Conservation (phyloP, 768 basidiomycete genomes). For the Dioszegia aurantiaca region DNA sequence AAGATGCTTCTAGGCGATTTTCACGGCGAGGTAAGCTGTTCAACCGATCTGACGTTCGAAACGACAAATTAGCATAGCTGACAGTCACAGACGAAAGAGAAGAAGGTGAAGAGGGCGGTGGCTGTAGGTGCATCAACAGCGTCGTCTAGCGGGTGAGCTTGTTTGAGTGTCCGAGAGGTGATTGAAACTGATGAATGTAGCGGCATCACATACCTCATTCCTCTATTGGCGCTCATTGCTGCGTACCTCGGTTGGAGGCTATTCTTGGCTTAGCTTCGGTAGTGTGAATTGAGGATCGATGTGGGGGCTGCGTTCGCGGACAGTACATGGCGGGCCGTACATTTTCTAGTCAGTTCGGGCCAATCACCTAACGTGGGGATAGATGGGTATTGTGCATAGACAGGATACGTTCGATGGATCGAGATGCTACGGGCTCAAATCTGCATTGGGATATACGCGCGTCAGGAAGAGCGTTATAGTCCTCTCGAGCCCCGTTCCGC, state of each 20-base stretch:
- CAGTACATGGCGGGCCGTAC: too few relatives aligned
- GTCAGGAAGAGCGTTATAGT: too few relatives aligned
- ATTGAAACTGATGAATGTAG: conserved; percentile 1
- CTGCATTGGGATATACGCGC: too few relatives aligned
- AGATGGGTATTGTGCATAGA: too few relatives aligned
- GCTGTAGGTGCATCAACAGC: conserved; percentile 11
- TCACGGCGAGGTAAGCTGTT: conserved; percentile 58
- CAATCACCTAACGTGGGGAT: too few relatives aligned
- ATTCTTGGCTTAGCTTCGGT: conserved; percentile 59
- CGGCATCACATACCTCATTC: conserved; percentile 65
- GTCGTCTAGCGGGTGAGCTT: conserved; percentile 12
- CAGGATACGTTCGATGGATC: too few relatives aligned
- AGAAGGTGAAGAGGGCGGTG: conserved; percentile 21
- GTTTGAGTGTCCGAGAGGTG: neutral
- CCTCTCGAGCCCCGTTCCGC: too few relatives aligned
- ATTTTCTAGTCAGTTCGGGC: too few relatives aligned
- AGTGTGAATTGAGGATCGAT: too few relatives aligned
- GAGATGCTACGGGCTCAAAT: too few relatives aligned
- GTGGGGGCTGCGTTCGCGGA: too few relatives aligned
- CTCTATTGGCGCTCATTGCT: conserved; percentile 66
- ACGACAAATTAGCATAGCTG: neutral
- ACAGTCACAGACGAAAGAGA: conserved; percentile 12
- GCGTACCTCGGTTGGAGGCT: conserved; percentile 86
- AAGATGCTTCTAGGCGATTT: conserved; percentile 79
- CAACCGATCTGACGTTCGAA: neutral